Conservation (phyloP, 345 rosid genomes). For the Geranium rotundifolium region DNA sequence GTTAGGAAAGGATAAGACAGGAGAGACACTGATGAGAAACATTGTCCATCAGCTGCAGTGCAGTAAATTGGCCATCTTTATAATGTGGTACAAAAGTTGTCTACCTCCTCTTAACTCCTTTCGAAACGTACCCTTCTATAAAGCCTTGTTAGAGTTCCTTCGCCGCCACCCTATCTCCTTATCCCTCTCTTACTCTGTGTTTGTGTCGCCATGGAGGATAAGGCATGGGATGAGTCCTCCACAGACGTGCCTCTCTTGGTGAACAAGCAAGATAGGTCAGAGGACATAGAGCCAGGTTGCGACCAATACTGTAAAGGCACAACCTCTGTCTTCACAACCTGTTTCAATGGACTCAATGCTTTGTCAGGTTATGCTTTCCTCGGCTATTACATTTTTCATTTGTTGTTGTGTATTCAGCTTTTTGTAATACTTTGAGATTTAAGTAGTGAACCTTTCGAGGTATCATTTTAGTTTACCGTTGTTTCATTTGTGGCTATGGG, state of each 20-base stretch:
- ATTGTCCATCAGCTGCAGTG: background rate
- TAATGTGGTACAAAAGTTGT: no score
- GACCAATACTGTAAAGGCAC: background rate
- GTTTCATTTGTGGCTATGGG: background rate
- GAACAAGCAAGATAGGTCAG: background rate
- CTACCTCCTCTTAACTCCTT: background rate
- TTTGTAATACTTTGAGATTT: background rate
- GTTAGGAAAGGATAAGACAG: background rate
- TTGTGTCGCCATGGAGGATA: background rate
- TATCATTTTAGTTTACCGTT: no score
- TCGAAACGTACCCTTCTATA: background rate
- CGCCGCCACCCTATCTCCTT: background rate
- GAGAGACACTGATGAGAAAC: background rate
- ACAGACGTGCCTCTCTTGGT: background rate
- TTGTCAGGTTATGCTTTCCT: conserved; percentile 3
- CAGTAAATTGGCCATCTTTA: background rate
- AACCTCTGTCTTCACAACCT: conserved; percentile 1
- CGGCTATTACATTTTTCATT: background rate
- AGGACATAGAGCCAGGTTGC: background rate
- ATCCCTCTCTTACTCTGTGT: background rate
- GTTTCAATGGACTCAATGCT: conserved; percentile 11
- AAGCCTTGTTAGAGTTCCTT: background rate
- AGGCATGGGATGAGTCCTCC: background rate
- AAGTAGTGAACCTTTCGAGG: no score
- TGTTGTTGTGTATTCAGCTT: background rate